Percentiles rank a stretch among this genome's conserved stretches.
phyloP scores from a whole-genome alignment of 139 green algal species.

The Ettlia oleoabundans region DNA sequence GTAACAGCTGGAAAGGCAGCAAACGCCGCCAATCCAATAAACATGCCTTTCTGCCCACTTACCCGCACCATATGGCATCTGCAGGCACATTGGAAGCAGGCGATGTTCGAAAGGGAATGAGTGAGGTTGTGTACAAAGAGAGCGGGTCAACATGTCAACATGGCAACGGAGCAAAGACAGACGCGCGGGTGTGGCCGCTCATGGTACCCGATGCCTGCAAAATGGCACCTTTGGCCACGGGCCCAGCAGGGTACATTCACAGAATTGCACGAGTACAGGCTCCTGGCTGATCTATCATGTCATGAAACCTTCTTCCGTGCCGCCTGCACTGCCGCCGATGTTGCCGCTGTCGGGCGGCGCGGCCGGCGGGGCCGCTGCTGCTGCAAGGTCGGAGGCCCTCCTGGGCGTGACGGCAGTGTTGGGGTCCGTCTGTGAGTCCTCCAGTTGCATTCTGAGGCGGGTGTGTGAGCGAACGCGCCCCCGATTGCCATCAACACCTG shows the following conservation, averaged over 20 bases:
- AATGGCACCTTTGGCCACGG: too few species aligned
- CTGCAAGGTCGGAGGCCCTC: not conserved
- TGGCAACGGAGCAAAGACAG: too few species aligned
- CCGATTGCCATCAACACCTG: too few species aligned
- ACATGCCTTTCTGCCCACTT: too few species aligned
- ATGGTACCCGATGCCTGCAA: too few species aligned
- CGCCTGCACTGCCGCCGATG: not conserved
- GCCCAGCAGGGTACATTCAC: too few species aligned
- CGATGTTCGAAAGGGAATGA: too few species aligned
- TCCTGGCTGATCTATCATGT: constrained; percentile 62
- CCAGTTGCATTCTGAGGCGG: not conserved
- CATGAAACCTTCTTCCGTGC: constrained; percentile 61
- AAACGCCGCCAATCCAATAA: not conserved
- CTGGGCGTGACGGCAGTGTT: not conserved
- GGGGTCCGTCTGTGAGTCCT: not conserved
- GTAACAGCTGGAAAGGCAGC: not conserved
- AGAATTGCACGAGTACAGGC: constrained; percentile 83
- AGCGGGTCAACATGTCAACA: too few species aligned
- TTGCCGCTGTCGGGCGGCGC: not conserved
- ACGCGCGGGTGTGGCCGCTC: too few species aligned
- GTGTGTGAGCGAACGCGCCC: not conserved
- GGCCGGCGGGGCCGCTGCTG: not conserved
- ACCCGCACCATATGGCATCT: constrained; percentile 69
- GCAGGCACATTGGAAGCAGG: too few species aligned
- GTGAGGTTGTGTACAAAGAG: too few species aligned